Evolutionary conservation across 345 rosid species (phyloP).

Genomic region (Populus davidiana): DNA sequence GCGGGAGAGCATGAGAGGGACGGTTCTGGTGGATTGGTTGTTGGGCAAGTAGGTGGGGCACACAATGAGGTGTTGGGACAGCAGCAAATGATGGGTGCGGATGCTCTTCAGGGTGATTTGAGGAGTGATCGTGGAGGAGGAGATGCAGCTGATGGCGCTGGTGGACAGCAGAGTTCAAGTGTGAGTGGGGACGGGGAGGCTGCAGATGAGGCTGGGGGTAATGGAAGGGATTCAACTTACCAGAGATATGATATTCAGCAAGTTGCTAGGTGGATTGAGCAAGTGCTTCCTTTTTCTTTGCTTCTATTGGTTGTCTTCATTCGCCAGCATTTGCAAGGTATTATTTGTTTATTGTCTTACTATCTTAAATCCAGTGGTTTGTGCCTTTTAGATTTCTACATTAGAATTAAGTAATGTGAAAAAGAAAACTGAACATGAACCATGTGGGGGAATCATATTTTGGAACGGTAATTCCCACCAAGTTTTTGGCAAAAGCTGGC

Average conservation of each 20-base stretch:
- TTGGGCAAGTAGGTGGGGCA: conserved; percentile 39
- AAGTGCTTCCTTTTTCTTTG: conserved; percentile 91
- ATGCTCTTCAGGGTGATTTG: conserved; percentile 44
- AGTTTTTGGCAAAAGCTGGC: background rate
- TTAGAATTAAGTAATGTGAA: background rate
- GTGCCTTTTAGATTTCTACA: background rate
- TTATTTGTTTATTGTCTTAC: background rate
- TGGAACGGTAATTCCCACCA: background rate
- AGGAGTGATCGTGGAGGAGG: conserved; percentile 40
- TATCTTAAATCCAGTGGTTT: background rate
- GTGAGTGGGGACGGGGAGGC: conserved; percentile 44
- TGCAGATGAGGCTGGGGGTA: conserved; percentile 49
- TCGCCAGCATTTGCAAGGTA: conserved; percentile 99
- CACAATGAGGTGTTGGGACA: conserved; percentile 37
- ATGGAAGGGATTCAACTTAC: conserved; percentile 75
- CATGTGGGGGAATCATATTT: background rate
- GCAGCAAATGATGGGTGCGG: conserved; percentile 26
- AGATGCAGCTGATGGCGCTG: conserved; percentile 43
- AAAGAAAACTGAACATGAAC: background rate
- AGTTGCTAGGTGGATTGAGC: conserved; percentile 99
- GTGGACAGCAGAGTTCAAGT: conserved; percentile 37
- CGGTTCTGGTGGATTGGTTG: conserved; percentile 50
- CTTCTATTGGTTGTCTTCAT: conserved; percentile 96
- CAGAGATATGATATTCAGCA: conserved; percentile 99
- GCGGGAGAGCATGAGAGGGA: conserved; percentile 67